Conservation (phyloP, 2,329 filamentous ascomycete species). For the Exophiala aquamarina region DNA sequence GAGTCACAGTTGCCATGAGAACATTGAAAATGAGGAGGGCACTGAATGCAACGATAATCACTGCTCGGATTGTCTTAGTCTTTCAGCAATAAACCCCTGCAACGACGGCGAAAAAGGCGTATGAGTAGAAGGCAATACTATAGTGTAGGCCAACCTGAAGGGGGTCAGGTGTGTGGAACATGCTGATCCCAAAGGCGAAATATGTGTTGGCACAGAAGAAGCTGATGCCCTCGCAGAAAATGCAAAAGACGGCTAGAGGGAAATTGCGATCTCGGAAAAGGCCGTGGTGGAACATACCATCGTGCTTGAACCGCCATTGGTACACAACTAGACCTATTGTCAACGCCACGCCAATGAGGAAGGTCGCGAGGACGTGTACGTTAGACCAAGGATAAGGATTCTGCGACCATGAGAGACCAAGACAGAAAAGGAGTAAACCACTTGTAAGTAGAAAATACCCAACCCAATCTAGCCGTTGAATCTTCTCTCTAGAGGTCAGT, state of each 20-base stretch:
- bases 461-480: conserved; percentile 10
- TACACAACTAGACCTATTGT: conserved; percentile 48
- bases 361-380: conserved; percentile 49
- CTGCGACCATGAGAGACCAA: conserved; percentile 60
- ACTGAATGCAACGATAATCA: not conserved
- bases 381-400: conserved; percentile 54
- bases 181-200: conserved; percentile 7
- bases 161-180: conserved; percentile 3
- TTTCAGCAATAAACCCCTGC: conserved; percentile 1
- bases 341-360: conserved; percentile 48
- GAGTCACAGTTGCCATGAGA: not conserved
- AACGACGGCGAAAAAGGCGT: not conserved
- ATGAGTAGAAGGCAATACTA: not conserved
- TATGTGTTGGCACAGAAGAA: conserved; percentile 50
- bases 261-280: conserved; percentile 60
- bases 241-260: conserved; percentile 55
- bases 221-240: conserved; percentile 65
- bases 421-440: conserved; percentile 44
- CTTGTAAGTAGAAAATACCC: conserved; percentile 7
- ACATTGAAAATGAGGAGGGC: not conserved
- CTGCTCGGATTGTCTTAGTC: conserved; percentile 1
- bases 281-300: conserved; percentile 45
- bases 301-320: conserved; percentile 56
- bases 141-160: conserved; percentile 35
- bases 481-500: conserved; percentile 6